Evolutionary conservation across 345 rosid species (phyloP).

Genomic region (Rhodomyrtus tomentosa): DNA sequence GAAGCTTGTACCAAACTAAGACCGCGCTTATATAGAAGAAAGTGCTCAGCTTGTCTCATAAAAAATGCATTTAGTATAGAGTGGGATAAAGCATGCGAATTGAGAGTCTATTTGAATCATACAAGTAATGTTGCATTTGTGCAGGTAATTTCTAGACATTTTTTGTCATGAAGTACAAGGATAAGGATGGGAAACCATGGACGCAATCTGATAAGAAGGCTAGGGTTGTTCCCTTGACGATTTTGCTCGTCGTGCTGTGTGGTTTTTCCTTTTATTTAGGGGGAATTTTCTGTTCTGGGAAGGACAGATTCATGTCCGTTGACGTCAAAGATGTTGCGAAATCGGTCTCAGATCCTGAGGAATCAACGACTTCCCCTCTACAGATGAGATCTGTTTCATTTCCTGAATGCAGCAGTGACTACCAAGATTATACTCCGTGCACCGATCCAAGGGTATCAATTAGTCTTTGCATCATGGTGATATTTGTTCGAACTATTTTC

Average conservation of each 20-base stretch:
- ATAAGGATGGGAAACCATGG: constrained; percentile 65
- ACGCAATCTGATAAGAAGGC: constrained; percentile 37
- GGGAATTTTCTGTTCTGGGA: constrained; percentile 63
- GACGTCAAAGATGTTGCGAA: constrained; percentile 21
- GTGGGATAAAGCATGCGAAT: not conserved
- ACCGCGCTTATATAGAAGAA: not conserved
- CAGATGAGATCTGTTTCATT: constrained; percentile 49
- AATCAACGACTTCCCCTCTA: constrained; percentile 26
- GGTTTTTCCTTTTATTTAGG: constrained; percentile 93
- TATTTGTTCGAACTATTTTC: not conserved
- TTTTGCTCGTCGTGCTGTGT: constrained; percentile 41
- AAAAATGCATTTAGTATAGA: not conserved
- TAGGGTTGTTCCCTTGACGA: constrained; percentile 31
- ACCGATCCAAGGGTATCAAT: constrained; percentile 81
- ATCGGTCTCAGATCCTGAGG: constrained; percentile 31
- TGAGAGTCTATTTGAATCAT: not conserved
- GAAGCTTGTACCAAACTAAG: not conserved
- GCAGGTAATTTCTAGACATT: constrained; percentile 17
- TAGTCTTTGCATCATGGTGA: not conserved
- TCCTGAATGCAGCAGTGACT: constrained; percentile 69
- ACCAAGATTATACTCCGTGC: constrained; percentile 97
- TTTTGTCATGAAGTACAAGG: constrained; percentile 47
- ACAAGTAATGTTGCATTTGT: not conserved
- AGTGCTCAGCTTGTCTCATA: not conserved
- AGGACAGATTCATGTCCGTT: constrained; percentile 6